Base-by-base conservation (phyloP, 495 filamentous ascomycete genomes). In the Podospora pseudocomata region DNA sequence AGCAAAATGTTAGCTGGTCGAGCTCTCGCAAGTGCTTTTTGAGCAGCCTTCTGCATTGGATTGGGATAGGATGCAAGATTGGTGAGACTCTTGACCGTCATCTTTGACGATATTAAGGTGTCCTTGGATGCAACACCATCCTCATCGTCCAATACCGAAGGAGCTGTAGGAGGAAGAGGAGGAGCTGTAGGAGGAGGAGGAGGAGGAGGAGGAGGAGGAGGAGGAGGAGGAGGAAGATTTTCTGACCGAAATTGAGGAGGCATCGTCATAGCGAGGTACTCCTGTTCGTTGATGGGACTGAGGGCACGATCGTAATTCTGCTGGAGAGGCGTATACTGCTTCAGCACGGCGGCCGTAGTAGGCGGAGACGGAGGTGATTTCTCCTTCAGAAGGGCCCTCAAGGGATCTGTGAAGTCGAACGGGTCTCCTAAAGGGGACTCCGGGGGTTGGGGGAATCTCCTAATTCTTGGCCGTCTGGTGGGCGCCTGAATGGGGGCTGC, bases 271-370 rank as follows among this genome's bases (percentile, higher is more conserved):
- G 32, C 65, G 26, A 53, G 18, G 13, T 32, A 28, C 34, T 72
- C 71, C 23, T 54, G 26, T 18, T 71, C 71, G 32, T 23, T 15
- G 18, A 60, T 32, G 3, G 80, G 81, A 54, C 75, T 80, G 56
- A 78, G 69, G 2, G 82, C 82, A 63, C 82, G 77, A 61, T 83
- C 80, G 65, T 77, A 77, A 63, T 83, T 83, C 64, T 84, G 82
- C 71, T 83, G 81, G n/a, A 84, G 71, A 11, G 81, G 82, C 5
- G 76, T 73, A 61, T 84, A 83, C 56, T 79, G 72, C 2, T 72
- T 74, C 16, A 73, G 28, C n/a, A 16, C 56, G 30, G 67, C 26
- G 28, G 68, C 62, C 13, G 68, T 63, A 27, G 75, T 63, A 30
- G 73, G 64, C 18, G 72, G 69, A 3, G 73, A 72, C 23, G 30